Conservation (phyloP, 2,329 filamentous ascomycete species). For the Beauveria bassiana region DNA sequence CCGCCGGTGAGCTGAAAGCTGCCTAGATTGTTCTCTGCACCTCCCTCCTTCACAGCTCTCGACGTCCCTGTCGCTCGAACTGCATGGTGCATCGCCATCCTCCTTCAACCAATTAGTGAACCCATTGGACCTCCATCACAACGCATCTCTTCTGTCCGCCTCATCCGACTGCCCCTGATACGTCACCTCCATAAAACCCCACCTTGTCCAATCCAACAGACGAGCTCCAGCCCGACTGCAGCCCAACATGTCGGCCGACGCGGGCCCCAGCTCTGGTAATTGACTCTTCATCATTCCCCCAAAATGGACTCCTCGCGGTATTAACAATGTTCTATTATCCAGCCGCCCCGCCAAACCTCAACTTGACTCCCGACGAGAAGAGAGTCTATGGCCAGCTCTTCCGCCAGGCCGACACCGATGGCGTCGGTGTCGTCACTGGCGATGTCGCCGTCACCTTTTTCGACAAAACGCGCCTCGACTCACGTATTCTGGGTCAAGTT, state of each 20-base stretch:
- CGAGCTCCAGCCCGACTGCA: not conserved
- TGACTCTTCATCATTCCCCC: not conserved
- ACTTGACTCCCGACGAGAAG: slow-evolving; percentile 87
- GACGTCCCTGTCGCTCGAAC: not conserved
- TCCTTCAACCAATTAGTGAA: not conserved
- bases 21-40: not conserved
- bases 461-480: slow-evolving; percentile 85
- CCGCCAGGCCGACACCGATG: slow-evolving; percentile 83
- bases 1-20: not conserved
- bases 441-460: slow-evolving; percentile 97
- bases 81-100: slow-evolving; percentile 8
- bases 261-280: slow-evolving; percentile 10
- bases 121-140: not conserved
- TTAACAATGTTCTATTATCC: not conserved
- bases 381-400: slow-evolving; percentile 90
- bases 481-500: slow-evolving; percentile 80
- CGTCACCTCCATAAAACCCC: not conserved
- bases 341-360: slow-evolving; percentile 60
- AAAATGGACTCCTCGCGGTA: not conserved
- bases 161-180: slow-evolving; percentile 2
- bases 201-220: not conserved
- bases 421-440: slow-evolving; percentile 87
- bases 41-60: not conserved
- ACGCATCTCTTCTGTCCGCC: not conserved
- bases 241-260: slow-evolving; percentile 12